A percentile compares a stretch with the other conserved stretches of the same genome.
Conservation (phyloP, 495 filamentous ascomycete species). For the Bryoglossum gracile region DNA sequence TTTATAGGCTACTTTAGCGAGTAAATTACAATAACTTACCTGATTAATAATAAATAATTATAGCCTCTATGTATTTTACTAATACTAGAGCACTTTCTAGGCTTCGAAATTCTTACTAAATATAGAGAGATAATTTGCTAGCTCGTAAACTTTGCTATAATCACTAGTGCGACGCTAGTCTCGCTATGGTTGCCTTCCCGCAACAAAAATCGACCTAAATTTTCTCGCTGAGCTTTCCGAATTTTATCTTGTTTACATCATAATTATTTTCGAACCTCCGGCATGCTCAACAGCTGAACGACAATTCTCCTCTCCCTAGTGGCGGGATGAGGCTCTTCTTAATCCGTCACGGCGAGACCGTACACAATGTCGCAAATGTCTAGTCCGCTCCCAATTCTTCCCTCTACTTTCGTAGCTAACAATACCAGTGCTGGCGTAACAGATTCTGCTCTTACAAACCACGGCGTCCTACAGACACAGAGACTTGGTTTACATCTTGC, state of each 20-base stretch:
- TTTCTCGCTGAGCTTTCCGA: neutral
- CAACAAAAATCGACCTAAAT: neutral
- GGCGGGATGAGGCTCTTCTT: constrained; percentile 62
- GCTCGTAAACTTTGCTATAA: too few relatives aligned
- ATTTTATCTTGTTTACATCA: too few relatives aligned
- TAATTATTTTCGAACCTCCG: too few relatives aligned
- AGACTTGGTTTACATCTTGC: constrained; percentile 56
- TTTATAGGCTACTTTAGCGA: too few relatives aligned
- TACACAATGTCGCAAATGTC: constrained; percentile 71
- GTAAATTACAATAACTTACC: too few relatives aligned
- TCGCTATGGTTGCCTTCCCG: too few relatives aligned
- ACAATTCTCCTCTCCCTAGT: constrained; percentile 13
- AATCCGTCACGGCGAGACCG: constrained; percentile 81
- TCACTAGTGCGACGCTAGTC: too few relatives aligned
- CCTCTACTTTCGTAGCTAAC: constrained; percentile 21
- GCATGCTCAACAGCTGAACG: constrained; percentile 11
- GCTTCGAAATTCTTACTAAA: too few relatives aligned
- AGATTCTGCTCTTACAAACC: constrained; percentile 74
- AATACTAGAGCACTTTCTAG: too few relatives aligned
- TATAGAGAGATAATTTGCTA: too few relatives aligned
- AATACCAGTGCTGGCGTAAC: constrained; percentile 62
- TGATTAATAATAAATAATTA: too few relatives aligned
- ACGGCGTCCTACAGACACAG: constrained; percentile 69
- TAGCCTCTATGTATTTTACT: too few relatives aligned
- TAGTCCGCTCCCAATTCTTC: constrained; percentile 42